Percentiles rank a stretch among this genome's conserved stretches.
These are phyloP conservation scores for Trichoderma gamsii DNA, from an alignment of 495 filamentous ascomycete species.

Conservation along the genomic window DNA sequence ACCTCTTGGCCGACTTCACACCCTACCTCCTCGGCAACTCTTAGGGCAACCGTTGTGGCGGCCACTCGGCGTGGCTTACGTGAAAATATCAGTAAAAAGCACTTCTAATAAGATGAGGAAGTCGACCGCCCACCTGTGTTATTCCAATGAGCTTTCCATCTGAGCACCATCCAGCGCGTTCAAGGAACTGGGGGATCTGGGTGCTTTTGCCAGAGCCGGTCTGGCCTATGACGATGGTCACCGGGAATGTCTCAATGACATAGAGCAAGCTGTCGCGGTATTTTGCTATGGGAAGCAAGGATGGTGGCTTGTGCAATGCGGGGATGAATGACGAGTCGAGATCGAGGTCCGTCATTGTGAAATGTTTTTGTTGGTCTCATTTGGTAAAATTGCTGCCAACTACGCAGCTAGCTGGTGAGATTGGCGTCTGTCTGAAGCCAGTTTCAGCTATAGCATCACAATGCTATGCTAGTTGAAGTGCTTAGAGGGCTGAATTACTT, in stretches of 20 bases:
- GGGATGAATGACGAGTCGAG: constrained; percentile 63
- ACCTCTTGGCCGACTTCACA: constrained; percentile 90
- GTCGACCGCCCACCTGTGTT: constrained; percentile 65
- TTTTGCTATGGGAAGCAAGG: constrained; percentile 70
- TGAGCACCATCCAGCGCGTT: constrained; percentile 83
- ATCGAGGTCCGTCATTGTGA: constrained; percentile 50
- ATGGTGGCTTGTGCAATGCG: constrained; percentile 69
- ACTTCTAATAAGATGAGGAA: not conserved
- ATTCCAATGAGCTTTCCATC: constrained; percentile 76
- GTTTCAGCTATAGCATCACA: not conserved
- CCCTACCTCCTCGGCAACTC: constrained; percentile 91
- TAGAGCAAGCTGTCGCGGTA: constrained; percentile 70
- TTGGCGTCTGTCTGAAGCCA: not conserved
- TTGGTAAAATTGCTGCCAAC: not conserved
- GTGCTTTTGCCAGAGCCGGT: constrained; percentile 92
- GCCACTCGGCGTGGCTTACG: constrained; percentile 82
- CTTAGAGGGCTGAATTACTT: not conserved
- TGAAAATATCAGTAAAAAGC: constrained; percentile 2
- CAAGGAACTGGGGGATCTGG: constrained; percentile 80
- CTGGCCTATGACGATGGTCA: constrained; percentile 81
- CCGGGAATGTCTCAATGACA: constrained; percentile 66
- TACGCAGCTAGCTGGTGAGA: not conserved
- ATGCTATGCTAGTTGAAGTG: not conserved
- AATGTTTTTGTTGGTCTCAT: not conserved
- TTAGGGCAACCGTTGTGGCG: constrained; percentile 81